These are phyloP conservation scores for Galeopsis tetrahit DNA, from an alignment of 257 asterid species.

Conservation along the genomic window DNA sequence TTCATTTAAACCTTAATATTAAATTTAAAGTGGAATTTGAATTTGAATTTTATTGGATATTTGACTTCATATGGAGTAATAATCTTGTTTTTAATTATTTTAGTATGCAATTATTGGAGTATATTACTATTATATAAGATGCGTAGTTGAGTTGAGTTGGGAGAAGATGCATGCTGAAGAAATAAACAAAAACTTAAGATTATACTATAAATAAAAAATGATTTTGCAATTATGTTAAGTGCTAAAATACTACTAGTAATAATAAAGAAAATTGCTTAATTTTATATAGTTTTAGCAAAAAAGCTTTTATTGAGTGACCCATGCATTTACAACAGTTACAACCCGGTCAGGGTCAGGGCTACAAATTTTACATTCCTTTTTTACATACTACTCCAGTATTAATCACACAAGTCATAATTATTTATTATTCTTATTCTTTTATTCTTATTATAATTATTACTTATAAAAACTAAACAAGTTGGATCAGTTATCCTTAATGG, in stretches of 20 bases:
- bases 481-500: neutral
- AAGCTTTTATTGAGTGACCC: constrained; percentile 51
- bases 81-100: neutral
- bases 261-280: neutral
- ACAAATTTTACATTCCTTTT: constrained; percentile 34
- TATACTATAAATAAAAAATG: neutral
- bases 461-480: neutral
- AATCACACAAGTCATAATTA: constrained; percentile 32
- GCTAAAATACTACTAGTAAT: no score
- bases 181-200: neutral
- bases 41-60: no score
- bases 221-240: constrained; percentile 4
- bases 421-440: neutral
- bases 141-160: neutral
- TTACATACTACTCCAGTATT: constrained; percentile 35
- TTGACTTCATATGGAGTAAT: neutral
- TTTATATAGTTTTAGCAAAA: constrained; percentile 28
- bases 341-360: constrained; percentile 28
- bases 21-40: neutral
- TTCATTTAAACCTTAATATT: no score
- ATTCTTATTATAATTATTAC: no score
- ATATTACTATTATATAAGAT: no score
- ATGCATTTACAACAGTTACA: constrained; percentile 49
- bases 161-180: neutral
- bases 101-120: neutral